Percentiles rank a stretch among this genome's conserved stretches.
Conservation (phyloP, 2,329 filamentous ascomycete species). For the Scedosporium dehoogii region DNA sequence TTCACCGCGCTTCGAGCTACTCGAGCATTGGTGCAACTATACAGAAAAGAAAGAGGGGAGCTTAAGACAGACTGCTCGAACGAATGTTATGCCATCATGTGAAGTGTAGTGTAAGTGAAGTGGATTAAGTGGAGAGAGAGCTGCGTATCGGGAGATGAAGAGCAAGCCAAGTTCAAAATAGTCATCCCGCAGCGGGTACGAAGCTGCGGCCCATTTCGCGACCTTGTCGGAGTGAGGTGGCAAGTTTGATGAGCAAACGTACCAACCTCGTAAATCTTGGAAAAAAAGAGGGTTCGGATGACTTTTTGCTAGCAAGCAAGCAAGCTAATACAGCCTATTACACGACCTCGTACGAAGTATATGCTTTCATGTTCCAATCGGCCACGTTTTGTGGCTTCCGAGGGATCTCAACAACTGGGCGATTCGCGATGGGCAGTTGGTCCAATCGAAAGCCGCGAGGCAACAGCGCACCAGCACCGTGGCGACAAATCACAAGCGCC, state of each 20-base stretch:
- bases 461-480: not conserved
- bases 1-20: no score
- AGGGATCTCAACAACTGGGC: not conserved
- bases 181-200: not conserved
- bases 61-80: no score
- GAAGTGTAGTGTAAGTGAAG: no score
- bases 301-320: not conserved
- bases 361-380: not conserved
- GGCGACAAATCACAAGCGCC: conserved; percentile 5
- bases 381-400: conserved; percentile 7
- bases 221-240: not conserved
- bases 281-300: not conserved
- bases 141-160: no score
- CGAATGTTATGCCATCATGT: no score
- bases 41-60: no score
- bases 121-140: no score
- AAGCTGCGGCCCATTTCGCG: not conserved
- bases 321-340: not conserved
- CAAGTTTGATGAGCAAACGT: conserved; percentile 2
- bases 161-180: no score
- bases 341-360: not conserved
- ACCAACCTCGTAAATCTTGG: not conserved
- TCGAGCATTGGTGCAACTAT: no score
- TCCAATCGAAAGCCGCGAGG: conserved; percentile 1
- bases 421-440: not conserved